A percentile compares a stretch with the other conserved stretches of the same genome.
These are phyloP conservation scores for Eimeria necatrix DNA, from an alignment of 169 alveolate genomes.

Conservation along the genomic window DNA sequence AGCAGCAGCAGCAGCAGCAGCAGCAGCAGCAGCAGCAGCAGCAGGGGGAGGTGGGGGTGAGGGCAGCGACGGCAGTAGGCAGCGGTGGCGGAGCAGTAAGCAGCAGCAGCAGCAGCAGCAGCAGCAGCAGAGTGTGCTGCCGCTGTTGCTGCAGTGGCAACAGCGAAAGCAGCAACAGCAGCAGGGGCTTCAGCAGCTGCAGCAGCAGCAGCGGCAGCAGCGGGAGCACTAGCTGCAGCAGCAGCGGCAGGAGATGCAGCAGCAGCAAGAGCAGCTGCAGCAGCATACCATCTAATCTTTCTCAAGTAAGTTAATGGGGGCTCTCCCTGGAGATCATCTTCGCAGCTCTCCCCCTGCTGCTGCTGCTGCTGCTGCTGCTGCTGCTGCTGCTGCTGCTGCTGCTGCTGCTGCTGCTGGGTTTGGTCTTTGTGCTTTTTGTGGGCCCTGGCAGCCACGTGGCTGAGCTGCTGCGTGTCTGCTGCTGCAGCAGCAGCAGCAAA, in stretches of 20 bases:
- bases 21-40: background rate
- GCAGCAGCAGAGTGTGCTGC: conserved; percentile 4
- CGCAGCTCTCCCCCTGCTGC: background rate
- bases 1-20: background rate
- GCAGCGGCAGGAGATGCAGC: no score
- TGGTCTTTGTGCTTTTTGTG: no score
- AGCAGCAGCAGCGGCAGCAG: conserved; percentile 2
- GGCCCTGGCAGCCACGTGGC: background rate
- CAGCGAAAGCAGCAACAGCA: background rate
- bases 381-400: conserved; percentile 18
- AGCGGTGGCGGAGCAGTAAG: background rate
- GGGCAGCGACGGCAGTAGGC: no score
- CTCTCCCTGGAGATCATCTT: background rate
- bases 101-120: background rate
- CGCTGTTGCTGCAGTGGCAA: conserved; percentile 2
- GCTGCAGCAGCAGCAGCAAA: background rate
- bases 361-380: background rate
- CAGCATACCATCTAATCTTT: background rate
- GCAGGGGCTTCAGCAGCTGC: background rate
- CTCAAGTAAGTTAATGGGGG: background rate
- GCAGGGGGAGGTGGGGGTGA: background rate
- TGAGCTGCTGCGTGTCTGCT: background rate
- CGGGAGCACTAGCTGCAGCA: background rate
- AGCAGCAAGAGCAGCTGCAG: conserved; percentile 1
- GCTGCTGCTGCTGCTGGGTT: conserved; percentile 16